Percentiles rank a stretch among this genome's conserved stretches.
Conservation (phyloP, 331 rosid genomes). For the Ulmus americana region DNA sequence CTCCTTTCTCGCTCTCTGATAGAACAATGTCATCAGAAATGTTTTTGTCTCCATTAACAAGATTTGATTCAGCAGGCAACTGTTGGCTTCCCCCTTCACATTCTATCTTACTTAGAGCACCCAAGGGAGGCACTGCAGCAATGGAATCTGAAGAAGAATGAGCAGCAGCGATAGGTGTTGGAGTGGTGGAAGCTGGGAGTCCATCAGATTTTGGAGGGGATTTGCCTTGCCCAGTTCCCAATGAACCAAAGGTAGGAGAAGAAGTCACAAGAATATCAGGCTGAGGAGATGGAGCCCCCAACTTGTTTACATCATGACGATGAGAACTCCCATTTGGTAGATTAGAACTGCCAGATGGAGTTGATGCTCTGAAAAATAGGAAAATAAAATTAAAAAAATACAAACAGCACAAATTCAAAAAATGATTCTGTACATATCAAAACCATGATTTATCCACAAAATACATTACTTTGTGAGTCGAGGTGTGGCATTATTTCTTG, state of each 20-base stretch:
- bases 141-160: conserved; percentile 41
- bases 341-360: conserved; percentile 34
- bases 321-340: conserved; percentile 47
- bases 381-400: neutral
- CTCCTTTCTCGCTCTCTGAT: conserved; percentile 30
- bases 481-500: conserved; percentile 30
- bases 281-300: conserved; percentile 35
- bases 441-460: neutral
- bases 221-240: conserved; percentile 32
- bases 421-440: neutral
- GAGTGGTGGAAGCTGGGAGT: conserved; percentile 24
- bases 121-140: conserved; percentile 27
- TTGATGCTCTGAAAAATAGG: conserved; percentile 36
- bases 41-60: conserved; percentile 27
- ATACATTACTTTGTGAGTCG: conserved; percentile 40
- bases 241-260: conserved; percentile 25
- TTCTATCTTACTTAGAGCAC: conserved; percentile 21
- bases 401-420: neutral
- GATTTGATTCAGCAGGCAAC: conserved; percentile 33
- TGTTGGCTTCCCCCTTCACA: conserved; percentile 32
- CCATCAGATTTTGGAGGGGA: conserved; percentile 30
- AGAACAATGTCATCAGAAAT: conserved; percentile 23
- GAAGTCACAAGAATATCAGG: conserved; percentile 30
- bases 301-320: conserved; percentile 18
- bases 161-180: conserved; percentile 27